A percentile compares a stretch with the other conserved stretches of the same genome.
Evolutionary conservation across 2,329 filamentous ascomycete species (phyloP).

Genomic region (Salinomyces thailandicus): DNA sequence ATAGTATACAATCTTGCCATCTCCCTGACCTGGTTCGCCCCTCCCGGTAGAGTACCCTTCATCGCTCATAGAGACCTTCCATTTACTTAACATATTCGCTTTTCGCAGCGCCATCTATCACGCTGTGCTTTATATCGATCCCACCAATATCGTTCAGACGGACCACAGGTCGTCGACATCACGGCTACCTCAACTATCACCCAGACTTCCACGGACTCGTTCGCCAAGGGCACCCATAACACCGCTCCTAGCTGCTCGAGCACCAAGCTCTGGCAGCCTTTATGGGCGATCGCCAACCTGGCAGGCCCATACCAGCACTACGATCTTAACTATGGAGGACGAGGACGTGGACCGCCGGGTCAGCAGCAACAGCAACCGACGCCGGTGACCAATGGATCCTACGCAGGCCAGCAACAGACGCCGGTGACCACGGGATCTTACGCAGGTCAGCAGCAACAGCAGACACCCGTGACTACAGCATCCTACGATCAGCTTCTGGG

Average conservation of each 20-base stretch:
- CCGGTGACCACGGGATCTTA: constrained; percentile 18
- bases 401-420: constrained; percentile 7
- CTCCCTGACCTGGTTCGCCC: no score
- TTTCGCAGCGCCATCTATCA: no score
- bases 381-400: constrained; percentile 6
- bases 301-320: constrained; percentile 37
- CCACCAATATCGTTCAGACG: no score
- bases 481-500: constrained; percentile 20
- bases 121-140: no score
- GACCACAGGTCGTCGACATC: neutral
- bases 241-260: constrained; percentile 40
- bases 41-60: no score
- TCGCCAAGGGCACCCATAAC: constrained; percentile 6
- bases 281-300: constrained; percentile 42
- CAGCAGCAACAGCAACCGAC: constrained; percentile 33
- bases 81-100: no score
- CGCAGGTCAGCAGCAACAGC: constrained; percentile 12
- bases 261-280: constrained; percentile 41
- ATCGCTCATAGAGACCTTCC: no score
- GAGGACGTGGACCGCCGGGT: constrained; percentile 26
- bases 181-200: neutral
- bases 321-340: constrained; percentile 34
- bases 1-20: constrained; percentile 4
- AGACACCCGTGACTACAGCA: constrained; percentile 14
- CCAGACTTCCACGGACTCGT: neutral